phyloP scores from a whole-genome alignment of 768 basidiomycete species.

The Pisolithus tinctorius region DNA sequence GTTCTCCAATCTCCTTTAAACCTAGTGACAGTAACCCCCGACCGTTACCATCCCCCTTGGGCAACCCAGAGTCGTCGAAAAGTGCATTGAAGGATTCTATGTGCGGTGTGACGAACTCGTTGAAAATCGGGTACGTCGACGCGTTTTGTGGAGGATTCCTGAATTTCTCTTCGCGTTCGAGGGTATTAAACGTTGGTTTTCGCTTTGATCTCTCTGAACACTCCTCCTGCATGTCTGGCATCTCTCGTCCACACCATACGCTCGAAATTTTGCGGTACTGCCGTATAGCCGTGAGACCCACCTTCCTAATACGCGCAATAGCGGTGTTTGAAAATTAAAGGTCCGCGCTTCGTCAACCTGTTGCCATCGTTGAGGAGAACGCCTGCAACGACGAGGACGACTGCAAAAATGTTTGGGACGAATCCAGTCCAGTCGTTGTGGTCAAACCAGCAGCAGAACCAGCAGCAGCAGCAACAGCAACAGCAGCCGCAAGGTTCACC shows the following conservation, averaged over 20 bases:
- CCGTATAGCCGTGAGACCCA: constrained; percentile 16
- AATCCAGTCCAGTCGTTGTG: constrained; percentile 53
- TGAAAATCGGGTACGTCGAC: constrained; percentile 72
- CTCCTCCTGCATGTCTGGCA: constrained; percentile 42
- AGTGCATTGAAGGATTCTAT: constrained; percentile 95
- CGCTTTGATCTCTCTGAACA: constrained; percentile 30
- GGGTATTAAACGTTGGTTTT: constrained; percentile 69
- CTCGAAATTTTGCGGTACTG: constrained; percentile 9
- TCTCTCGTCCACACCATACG: not conserved
- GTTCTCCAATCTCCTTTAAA: constrained; percentile 79
- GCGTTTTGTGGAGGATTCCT: constrained; percentile 63
- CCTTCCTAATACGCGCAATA: constrained; percentile 14
- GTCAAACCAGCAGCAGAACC: constrained; percentile 61
- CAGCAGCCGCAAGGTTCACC: constrained; percentile 47
- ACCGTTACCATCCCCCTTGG: constrained; percentile 67
- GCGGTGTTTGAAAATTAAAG: constrained; percentile 14
- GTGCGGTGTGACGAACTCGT: constrained; percentile 91
- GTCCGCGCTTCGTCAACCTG: constrained; percentile 15
- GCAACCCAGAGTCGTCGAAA: constrained; percentile 86
- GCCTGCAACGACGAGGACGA: constrained; percentile 20
- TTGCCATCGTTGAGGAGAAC: constrained; percentile 8
- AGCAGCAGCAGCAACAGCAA: constrained; percentile 40
- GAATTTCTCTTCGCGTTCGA: constrained; percentile 73
- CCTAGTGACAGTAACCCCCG: constrained; percentile 73
- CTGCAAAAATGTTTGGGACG: constrained; percentile 51